phyloP scores from a whole-genome alignment of 2,329 filamentous ascomycete species.

The Plenodomus biglobosus region DNA sequence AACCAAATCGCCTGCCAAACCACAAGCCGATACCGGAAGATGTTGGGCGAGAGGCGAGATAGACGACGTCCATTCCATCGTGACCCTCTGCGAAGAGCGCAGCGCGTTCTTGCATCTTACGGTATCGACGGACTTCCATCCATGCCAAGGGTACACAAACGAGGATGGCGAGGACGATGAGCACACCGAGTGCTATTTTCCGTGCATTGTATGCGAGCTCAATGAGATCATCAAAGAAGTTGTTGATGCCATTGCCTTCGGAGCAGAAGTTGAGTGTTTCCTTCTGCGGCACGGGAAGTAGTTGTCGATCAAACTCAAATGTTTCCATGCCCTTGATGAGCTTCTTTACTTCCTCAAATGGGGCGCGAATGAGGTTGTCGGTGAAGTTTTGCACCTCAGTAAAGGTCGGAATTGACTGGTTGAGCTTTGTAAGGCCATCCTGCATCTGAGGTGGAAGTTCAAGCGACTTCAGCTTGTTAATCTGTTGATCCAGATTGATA shows the following conservation, averaged over 20 bases:
- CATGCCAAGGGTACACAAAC: conserved; percentile 79
- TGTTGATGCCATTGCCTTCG: conserved; percentile 75
- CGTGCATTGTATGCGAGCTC: conserved; percentile 67
- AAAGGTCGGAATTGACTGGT: conserved; percentile 79
- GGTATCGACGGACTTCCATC: conserved; percentile 77
- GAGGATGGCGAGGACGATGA: conserved; percentile 69
- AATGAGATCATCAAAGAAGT: conserved; percentile 77
- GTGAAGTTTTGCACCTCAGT: conserved; percentile 81
- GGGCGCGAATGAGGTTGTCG: conserved; percentile 69
- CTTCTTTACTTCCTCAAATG: conserved; percentile 78
- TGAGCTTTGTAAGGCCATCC: conserved; percentile 69
- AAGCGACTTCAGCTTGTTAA: conserved; percentile 69
- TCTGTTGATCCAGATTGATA: conserved; percentile 66
- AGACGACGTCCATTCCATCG: conserved; percentile 85
- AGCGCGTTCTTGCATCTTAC: conserved; percentile 69
- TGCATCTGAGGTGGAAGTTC: conserved; percentile 69
- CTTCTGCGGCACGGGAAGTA: conserved; percentile 83
- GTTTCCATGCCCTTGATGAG: conserved; percentile 69
- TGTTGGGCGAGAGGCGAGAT: conserved; percentile 80
- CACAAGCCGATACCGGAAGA: conserved; percentile 73
- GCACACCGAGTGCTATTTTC: conserved; percentile 73
- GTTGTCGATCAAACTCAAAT: conserved; percentile 75
- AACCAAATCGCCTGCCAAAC: conserved; percentile 65
- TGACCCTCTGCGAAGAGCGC: conserved; percentile 66
- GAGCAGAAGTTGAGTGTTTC: conserved; percentile 85